Evolutionary conservation across 164 flowering plant species (phyloP).

Genomic region (Chimonanthus salicifolius): DNA sequence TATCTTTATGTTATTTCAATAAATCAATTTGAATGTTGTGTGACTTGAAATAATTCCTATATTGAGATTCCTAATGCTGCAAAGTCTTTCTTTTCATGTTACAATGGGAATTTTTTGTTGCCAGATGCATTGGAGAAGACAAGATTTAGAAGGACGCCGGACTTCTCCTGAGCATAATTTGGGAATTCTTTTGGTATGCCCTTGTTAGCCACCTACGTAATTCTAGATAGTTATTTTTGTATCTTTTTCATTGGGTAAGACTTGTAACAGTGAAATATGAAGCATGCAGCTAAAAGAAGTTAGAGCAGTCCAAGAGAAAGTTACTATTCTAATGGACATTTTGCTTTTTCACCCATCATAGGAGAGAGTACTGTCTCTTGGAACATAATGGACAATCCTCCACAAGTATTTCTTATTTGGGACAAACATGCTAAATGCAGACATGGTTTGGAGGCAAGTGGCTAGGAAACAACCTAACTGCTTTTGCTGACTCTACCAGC

Average conservation of each 20-base stretch:
- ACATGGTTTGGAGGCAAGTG: too few relatives aligned
- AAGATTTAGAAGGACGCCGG: slow-evolving; percentile 27
- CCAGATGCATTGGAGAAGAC: slow-evolving; percentile 36
- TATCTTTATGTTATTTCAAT: not conserved
- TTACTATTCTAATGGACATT: too few relatives aligned
- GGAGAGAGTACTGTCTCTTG: too few relatives aligned
- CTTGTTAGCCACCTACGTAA: not conserved
- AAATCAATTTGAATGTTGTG: too few relatives aligned
- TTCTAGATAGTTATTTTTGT: not conserved
- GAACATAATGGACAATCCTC: too few relatives aligned
- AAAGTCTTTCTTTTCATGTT: not conserved
- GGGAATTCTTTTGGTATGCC: slow-evolving; percentile 85
- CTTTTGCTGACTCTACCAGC: too few relatives aligned
- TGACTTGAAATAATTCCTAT: not conserved
- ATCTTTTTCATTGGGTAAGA: not conserved
- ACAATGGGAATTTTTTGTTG: slow-evolving; percentile 1
- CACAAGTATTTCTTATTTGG: too few relatives aligned
- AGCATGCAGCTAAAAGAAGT: not conserved
- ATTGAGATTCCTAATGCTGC: not conserved
- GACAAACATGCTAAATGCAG: too few relatives aligned
- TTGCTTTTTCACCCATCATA: too few relatives aligned
- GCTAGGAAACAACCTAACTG: too few relatives aligned
- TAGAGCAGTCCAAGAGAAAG: not conserved
- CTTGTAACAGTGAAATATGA: not conserved
- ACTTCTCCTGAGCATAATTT: slow-evolving; percentile 60